phyloP scores from a whole-genome alignment of 805 yeast genomes.

The Starmerella stigmatis region DNA sequence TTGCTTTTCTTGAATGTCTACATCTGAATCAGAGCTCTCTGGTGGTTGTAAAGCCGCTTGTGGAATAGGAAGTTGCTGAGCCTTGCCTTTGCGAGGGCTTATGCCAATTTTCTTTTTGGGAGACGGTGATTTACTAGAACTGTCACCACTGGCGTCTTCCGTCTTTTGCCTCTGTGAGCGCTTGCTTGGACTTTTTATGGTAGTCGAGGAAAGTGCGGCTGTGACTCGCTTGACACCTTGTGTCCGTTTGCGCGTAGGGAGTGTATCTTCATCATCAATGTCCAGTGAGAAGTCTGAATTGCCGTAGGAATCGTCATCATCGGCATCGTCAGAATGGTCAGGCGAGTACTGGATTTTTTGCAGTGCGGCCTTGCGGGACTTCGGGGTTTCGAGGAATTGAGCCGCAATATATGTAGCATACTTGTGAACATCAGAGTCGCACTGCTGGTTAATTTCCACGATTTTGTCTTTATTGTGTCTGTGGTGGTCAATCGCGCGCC shows the following conservation, averaged over 20 bases:
- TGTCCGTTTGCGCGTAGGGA: background rate
- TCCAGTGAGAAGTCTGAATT: conserved; percentile 1
- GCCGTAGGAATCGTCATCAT: background rate
- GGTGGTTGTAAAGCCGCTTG: no score
- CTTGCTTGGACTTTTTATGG: background rate
- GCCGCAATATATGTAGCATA: conserved; percentile 1
- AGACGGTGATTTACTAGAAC: no score
- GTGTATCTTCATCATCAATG: background rate
- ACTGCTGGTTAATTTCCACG: background rate
- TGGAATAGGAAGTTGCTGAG: no score
- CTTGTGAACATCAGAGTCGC: background rate
- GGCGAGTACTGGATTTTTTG: background rate
- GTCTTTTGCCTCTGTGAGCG: background rate
- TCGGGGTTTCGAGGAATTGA: background rate
- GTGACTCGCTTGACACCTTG: background rate
- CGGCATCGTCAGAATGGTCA: background rate
- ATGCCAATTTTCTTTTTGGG: no score
- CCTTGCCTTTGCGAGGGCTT: no score
- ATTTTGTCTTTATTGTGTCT: conserved; percentile 2
- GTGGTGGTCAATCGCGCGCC: conserved; percentile 9
- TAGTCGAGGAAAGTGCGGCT: background rate
- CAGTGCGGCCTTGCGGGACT: background rate
- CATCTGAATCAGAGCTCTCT: no score
- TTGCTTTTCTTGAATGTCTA: background rate
- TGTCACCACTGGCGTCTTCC: no score